Conservation (phyloP, 2,329 filamentous ascomycete species). For the Dendrostoma leiphaemia region DNA sequence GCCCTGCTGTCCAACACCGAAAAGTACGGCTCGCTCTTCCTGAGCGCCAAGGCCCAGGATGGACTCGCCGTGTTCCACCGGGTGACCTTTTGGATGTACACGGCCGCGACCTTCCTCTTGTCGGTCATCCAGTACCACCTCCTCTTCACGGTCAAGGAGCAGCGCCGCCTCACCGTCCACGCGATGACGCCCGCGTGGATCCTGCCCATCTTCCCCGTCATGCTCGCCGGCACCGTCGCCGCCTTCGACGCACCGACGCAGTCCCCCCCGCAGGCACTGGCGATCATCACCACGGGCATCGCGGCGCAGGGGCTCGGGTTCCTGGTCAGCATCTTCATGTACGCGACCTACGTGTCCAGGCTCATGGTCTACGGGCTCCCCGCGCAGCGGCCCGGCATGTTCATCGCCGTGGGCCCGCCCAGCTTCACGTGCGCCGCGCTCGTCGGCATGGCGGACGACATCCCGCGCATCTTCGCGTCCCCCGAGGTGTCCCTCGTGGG, state of each 20-base stretch:
- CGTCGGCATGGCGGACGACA: slow-evolving; percentile 30
- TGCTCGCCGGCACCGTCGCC: slow-evolving; percentile 62
- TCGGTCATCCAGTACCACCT: slow-evolving; percentile 57
- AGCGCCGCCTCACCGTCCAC: slow-evolving; percentile 42
- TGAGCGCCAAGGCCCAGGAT: slow-evolving; percentile 35
- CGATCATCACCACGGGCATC: slow-evolving; percentile 55
- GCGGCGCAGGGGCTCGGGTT: slow-evolving; percentile 62
- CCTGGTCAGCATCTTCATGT: slow-evolving; percentile 57
- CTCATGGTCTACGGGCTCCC: slow-evolving; percentile 57
- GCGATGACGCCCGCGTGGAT: slow-evolving; percentile 63
- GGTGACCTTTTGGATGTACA: slow-evolving; percentile 63
- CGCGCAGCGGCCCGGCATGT: slow-evolving; percentile 58
- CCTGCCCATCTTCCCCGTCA: slow-evolving; percentile 61
- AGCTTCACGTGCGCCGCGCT: slow-evolving; percentile 40
- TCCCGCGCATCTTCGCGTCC: slow-evolving; percentile 30
- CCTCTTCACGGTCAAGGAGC: slow-evolving; percentile 47
- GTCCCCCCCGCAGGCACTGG: slow-evolving; percentile 43
- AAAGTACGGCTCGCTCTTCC: slow-evolving; percentile 44
- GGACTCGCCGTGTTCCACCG: slow-evolving; percentile 52
- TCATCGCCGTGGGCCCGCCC: slow-evolving; percentile 62
- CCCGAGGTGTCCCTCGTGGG: slow-evolving; percentile 40
- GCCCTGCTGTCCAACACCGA: slow-evolving; percentile 55
- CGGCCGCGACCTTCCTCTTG: slow-evolving; percentile 48
- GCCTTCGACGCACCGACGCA: slow-evolving; percentile 49
- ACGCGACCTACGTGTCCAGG: slow-evolving; percentile 57